Percentiles rank a stretch among this genome's conserved stretches.
These are phyloP conservation scores for Diophrys appendiculata DNA, from an alignment of 73 alveolate genomes.

Conservation along the genomic window DNA sequence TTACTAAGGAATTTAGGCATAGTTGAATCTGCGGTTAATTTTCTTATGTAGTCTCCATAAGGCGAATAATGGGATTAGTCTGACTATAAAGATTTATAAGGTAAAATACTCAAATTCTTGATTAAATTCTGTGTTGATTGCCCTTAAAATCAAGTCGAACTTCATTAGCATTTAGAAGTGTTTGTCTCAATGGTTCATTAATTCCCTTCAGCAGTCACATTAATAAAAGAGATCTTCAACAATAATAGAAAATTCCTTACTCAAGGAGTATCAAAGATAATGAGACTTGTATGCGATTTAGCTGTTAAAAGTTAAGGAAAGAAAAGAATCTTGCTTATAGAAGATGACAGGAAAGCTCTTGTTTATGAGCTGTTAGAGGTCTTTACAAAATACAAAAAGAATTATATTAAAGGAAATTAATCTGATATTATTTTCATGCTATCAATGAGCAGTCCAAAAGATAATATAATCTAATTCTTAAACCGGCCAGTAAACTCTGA, in stretches of 20 bases:
- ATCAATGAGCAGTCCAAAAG: background rate
- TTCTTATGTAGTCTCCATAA: conserved; percentile 7
- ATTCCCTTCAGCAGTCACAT: conserved; percentile 15
- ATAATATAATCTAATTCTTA: background rate
- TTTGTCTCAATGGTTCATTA: conserved; percentile 34
- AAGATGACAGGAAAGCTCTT: background rate
- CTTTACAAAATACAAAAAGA: conserved; percentile 34
- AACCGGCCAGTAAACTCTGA: too few relatives aligned
- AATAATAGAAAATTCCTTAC: conserved; percentile 40
- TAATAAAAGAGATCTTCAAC: conserved; percentile 52
- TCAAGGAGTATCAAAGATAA: conserved; percentile 5
- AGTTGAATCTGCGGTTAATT: conserved; percentile 17
- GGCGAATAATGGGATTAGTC: background rate
- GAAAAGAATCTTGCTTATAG: too few relatives aligned
- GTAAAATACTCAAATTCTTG: conserved; percentile 44
- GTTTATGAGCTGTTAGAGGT: conserved; percentile 1
- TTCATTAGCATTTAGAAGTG: conserved; percentile 38
- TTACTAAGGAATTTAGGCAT: conserved; percentile 47
- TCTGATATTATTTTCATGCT: conserved; percentile 25
- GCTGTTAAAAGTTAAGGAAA: conserved; percentile 8
- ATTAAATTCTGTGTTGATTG: conserved; percentile 43
- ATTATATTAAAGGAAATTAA: conserved; percentile 21
- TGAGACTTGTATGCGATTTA: conserved; percentile 18
- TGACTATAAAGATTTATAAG: conserved; percentile 1
- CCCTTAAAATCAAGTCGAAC: conserved; percentile 20